These are phyloP conservation scores for Pezicula carpinea DNA, from an alignment of 2,329 filamentous ascomycete species.

Conservation along the genomic window DNA sequence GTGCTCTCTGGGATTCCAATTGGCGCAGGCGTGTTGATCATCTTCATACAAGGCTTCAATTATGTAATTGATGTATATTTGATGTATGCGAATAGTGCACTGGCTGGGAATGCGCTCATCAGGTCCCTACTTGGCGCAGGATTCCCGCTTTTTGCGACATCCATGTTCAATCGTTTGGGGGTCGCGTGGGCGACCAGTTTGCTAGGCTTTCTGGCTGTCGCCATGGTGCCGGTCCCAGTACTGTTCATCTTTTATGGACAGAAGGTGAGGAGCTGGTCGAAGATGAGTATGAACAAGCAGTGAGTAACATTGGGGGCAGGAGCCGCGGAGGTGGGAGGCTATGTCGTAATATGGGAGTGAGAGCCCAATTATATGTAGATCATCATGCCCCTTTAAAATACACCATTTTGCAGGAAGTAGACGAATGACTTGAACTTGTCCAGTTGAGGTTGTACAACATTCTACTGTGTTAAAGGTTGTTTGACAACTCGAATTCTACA, in stretches of 20 bases:
- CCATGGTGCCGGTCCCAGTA: constrained; percentile 33
- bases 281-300: too few relatives aligned
- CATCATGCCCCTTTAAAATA: too few relatives aligned
- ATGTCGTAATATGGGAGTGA: too few relatives aligned
- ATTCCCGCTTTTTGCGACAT: constrained; percentile 31
- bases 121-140: constrained; percentile 10
- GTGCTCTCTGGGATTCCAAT: constrained; percentile 36
- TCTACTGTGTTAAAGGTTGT: too few relatives aligned
- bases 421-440: too few relatives aligned
- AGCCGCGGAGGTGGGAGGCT: too few relatives aligned
- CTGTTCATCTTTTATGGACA: constrained; percentile 30
- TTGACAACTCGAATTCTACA: too few relatives aligned
- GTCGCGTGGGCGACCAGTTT: constrained; percentile 36
- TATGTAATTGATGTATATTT: constrained; percentile 41
- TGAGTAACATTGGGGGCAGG: too few relatives aligned
- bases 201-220: constrained; percentile 30
- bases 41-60: constrained; percentile 38
- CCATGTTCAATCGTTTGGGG: constrained; percentile 34
- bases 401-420: too few relatives aligned
- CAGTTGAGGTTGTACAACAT: too few relatives aligned
- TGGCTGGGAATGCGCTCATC: constrained; percentile 10
- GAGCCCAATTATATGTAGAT: too few relatives aligned
- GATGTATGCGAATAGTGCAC: constrained; percentile 18
- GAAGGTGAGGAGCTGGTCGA: constrained; percentile 17
- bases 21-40: constrained; percentile 36